Conservation (phyloP, 2,329 filamentous ascomycete species). For the Magnaporthiopsis poae region DNA sequence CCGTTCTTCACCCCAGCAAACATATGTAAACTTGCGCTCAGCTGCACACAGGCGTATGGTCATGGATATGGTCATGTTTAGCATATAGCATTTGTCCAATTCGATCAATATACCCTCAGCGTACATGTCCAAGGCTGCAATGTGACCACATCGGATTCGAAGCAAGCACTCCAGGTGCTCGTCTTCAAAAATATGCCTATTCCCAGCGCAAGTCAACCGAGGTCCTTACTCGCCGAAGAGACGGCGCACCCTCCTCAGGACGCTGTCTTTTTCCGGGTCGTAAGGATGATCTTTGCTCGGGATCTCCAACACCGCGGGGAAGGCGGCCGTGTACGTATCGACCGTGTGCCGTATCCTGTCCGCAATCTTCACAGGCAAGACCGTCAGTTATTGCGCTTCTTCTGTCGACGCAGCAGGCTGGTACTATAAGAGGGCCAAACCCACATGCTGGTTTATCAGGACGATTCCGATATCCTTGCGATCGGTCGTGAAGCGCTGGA, state of each 20-base stretch:
- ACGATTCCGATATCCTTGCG: constrained; percentile 95
- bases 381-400: neutral
- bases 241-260: constrained; percentile 71
- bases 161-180: neutral
- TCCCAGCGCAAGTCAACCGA: neutral
- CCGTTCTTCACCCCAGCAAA: neutral
- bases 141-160: neutral
- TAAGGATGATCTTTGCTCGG: constrained; percentile 98
- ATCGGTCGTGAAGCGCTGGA: constrained; percentile 77
- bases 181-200: neutral
- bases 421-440: constrained; percentile 18
- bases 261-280: constrained; percentile 97
- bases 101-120: neutral
- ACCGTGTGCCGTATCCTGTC: constrained; percentile 86
- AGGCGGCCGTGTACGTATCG: constrained; percentile 85
- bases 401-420: neutral
- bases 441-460: constrained; percentile 93
- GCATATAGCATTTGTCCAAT: neutral
- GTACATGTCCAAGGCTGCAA: neutral
- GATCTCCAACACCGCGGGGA: constrained; percentile 92
- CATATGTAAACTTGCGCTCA: neutral
- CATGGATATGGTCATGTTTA: neutral
- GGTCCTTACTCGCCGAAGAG: constrained; percentile 53
- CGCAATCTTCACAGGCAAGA: constrained; percentile 55
- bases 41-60: neutral